Base-by-base conservation (phyloP, 2,329 filamentous ascomycete genomes). In the Paecilomyces dactylethromorphus region DNA sequence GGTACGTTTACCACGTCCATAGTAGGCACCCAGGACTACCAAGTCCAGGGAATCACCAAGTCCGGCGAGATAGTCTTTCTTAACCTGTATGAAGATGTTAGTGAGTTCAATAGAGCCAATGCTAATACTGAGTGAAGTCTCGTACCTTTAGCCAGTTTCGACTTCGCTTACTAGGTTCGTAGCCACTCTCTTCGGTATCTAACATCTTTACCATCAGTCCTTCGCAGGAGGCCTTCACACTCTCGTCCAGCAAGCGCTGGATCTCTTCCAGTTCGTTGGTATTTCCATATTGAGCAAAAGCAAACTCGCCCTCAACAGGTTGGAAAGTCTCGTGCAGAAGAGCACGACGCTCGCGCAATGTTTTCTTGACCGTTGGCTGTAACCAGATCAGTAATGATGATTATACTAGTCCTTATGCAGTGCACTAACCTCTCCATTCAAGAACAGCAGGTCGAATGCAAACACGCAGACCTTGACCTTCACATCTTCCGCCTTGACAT, bases 181-280 rank as follows among this genome's bases (percentile, higher is more conserved):
- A 99, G 67, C 90, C 91, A 66, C 91, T 96, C 75, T 97, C 93
- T 6, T 84, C 80, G 0, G 93, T 94, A 72, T 97, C 93, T 60
- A 99, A 78, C 94, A 99, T 99, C 80, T 99, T 99, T 13, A 99
- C 94, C 94, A 99, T 99, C 56, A 99, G 81, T 11, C 94, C 94
- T 79, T 99, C 94, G 70, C 94, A 99, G 0, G 91, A 95, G 1
- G 92, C 91, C 74, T 96, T 96, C 63, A 99, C 89, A 68, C 90
- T 94, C 60, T 97, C 93, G 69, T 99, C 94, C 1, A 99, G 82
- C 68, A 99, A 89, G 1, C 82, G 83, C 70, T 97, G 93, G 57
- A 99, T 99, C 69, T 96, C 91, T 56, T 97, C 93, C 3, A 99
- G 82, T 65, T 97, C 91, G 67, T 88, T 90, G 11, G 90, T 90